Evolutionary conservation across 108 stramenopile species (phyloP).

Genomic region (Nannochloropsis granulata): DNA sequence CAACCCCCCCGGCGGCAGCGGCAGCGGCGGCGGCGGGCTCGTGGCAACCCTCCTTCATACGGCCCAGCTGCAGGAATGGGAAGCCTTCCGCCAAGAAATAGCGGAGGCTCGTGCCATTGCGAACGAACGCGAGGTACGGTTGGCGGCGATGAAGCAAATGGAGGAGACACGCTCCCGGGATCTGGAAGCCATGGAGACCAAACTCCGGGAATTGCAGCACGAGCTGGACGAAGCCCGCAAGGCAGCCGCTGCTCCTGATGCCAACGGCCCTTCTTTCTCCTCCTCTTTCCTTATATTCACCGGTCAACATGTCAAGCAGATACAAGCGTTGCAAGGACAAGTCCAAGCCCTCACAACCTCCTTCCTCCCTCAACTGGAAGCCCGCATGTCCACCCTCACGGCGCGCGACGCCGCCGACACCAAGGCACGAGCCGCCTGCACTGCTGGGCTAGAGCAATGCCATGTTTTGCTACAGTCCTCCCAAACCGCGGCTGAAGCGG

Average conservation of each 20-base stretch:
- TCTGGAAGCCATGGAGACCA: not conserved
- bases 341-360: not conserved
- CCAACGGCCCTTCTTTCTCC: not conserved
- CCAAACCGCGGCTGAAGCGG: not conserved
- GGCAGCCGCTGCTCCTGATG: not conserved
- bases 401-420: not conserved
- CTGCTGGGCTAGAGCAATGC: not conserved
- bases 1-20: no score
- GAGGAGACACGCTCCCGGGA: not conserved
- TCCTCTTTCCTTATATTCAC: not conserved
- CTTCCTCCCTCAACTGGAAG: not conserved
- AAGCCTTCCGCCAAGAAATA: not conserved
- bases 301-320: not conserved
- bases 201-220: not conserved
- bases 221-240: not conserved
- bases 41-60: not conserved
- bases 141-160: not conserved
- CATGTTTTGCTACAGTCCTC: not conserved
- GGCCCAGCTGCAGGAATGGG: not conserved
- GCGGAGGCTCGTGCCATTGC: not conserved
- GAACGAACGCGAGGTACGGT: not conserved
- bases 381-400: not conserved
- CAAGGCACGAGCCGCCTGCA: not conserved
- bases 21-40: not conserved
- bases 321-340: not conserved